Evolutionary conservation across 176 grass and related monocot species (phyloP), one percentile per base, ranked within the genome.

Genomic region (Ampelocalamus luodianensis): DNA sequence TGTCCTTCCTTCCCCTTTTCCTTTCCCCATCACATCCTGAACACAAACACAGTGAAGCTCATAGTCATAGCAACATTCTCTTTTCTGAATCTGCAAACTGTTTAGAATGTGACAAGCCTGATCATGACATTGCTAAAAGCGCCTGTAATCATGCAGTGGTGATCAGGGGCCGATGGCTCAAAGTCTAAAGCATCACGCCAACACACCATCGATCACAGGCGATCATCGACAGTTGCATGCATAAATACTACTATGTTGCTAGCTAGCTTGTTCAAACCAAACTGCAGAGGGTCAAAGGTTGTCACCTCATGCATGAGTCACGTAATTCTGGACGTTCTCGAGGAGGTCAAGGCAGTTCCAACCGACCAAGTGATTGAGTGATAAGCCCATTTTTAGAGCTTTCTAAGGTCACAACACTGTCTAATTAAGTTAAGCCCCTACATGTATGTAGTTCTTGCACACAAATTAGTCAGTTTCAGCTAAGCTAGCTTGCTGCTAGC

Each of bases 221-320:
- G 1, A 29, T 24, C 11, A 61, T 77, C 53, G 15, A 23, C 58
- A 23, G 42, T 51, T 65, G 8, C 71, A 76, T 61, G 22, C 54
- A 45, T 27, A 10, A 23, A 37, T 27, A 10, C 16, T n/a, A 26
- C 4, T 6, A 12, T 18, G 24, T 50, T 43, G 43, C 32, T 17
- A n/a, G 56, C 46, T 80, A 18, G 61, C 76, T 80, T 80, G 82
- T 89, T 81, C 82, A 85, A 85, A 76, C 82, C 48, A 75, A 80
- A 42, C 14, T 76, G 72, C 65, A 39, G 26, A 0, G 18, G 43
- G 85, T 83, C 80, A 79, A 84, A 82, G 23, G 80, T 51, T 80
- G 86, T 88, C 77, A 82, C 76, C 74, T 87, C 90, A 82, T 12
- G 81, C 55, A 27, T 73, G 85, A 78, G 22, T 66, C 86, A 78